Evolutionary conservation across 2,329 filamentous ascomycete species (phyloP), one percentile per base, ranked within the genome.

Genomic region (Sporothrix protearum): DNA sequence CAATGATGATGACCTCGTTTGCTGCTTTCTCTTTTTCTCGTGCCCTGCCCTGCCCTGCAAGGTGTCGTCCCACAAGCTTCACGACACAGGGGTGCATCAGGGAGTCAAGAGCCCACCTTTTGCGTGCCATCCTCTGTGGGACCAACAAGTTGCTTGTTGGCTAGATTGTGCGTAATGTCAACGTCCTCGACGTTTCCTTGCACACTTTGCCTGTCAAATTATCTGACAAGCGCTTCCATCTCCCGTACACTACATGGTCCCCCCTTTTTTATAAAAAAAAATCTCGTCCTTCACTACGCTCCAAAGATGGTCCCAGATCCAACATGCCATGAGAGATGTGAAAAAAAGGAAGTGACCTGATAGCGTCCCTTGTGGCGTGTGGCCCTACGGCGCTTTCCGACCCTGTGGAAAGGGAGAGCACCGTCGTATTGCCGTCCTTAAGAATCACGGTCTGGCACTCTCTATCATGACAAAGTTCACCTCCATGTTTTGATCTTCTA

Each of bases 151-250:
- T 49, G 6, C 22, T 14, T 6, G 36, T 39, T 28, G 33, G 57
- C 57, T 39, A 61, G 30, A 36, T 25, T 19, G 57, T 61, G 57
- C 33, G 33, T 39, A 39, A 61, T 39, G 30, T 33, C 22, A 22
- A 25, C n/a, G 19, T 25, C 49, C 22, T 25, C 8, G 49, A 22
- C 2, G 49, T 53, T 3, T 12, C 7, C 10, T 25, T 14, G 5
- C 8, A 22, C 33, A 4, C 33, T 8, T 19, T 33, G 19, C n/a
- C 55, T 61, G 55, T 61, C 55, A 61, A 61, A 39, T 10, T 25
- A 16, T 59, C 55, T 59, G 59, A 64, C 59, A 64, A 45, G 59
- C 22, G 55, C 59, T 64, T 36, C 59, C 36, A 36, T 22, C 12
- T 63, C 16, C 42, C 59, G 36, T 36, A 63, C 57, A 36, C 9